Base-by-base conservation (phyloP, 1,284 basidiomycete genomes). In the Heterobasidion parviporum region DNA sequence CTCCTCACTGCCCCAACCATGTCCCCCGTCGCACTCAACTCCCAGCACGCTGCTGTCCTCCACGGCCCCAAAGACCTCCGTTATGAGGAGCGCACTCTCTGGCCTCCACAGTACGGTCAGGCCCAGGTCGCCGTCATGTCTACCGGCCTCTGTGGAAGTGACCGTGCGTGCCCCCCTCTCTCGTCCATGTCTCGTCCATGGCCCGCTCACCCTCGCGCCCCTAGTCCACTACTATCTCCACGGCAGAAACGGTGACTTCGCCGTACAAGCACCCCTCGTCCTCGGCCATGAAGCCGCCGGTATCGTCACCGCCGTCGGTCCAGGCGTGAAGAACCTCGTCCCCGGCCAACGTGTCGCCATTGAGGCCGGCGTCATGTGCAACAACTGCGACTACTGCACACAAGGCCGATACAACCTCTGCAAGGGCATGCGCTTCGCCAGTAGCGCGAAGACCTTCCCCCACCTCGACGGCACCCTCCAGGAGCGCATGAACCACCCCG, bases 401-500 rank as follows among this genome's bases (percentile, higher is more conserved):
- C 77, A 78, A 51, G 92, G 91, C n/a, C 81, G 92, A 44, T 98
- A 98, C 77, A 98, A 98, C 75, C 83, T 98, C 57, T 98, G 95
- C 79, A 85, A 85, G 63, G 72, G 74, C 63, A 80, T 98, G 84
- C 82, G 92, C 59, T 98, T 98, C 73, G 90, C 89, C 65, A 87
- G 82, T 59, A 88, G 84, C 54, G 95, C 95, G 49, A 92, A 95
- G 70, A 93, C 92, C 9, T 92, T 87, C 70, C 95, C 95, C 50
- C 95, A 98, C 68, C 79, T 90, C 26, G 94, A 98, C 65, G 95
- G 95, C 3, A 96, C 93, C 6, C 80, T 98, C 52, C 90, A 94
- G 70, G 82, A 84, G 57, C 78, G 79, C 62, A 90, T 98, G 81
- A 93, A 92, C 71, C 94, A 95, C 72, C 94, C 93, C 2, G 82